phyloP scores from a whole-genome alignment of 176 grass and related monocot genomes.

The Hyparrhenia diplandra region DNA sequence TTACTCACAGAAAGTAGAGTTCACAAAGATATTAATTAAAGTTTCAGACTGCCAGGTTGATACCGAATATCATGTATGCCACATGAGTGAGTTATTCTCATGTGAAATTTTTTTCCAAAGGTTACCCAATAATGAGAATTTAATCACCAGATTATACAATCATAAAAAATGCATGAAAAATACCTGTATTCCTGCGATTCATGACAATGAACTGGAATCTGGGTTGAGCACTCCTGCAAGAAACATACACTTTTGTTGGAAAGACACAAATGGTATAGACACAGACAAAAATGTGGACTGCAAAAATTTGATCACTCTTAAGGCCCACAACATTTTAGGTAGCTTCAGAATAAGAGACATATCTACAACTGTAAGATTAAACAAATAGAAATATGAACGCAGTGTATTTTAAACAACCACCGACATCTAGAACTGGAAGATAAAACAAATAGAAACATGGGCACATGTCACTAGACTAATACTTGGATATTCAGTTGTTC shows the following conservation, averaged over 20 bases:
- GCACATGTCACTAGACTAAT: neutral
- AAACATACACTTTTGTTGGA: neutral
- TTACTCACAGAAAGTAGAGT: neutral
- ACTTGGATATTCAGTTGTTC: neutral
- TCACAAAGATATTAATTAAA: neutral
- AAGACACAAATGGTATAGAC: neutral
- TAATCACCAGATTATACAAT: neutral
- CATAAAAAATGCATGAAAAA: neutral
- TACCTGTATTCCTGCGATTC: slow-evolving; percentile 70
- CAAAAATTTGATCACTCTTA: neutral
- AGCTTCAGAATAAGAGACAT: neutral
- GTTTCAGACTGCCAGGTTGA: neutral
- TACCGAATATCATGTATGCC: neutral
- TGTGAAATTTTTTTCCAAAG: neutral
- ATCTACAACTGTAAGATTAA: neutral
- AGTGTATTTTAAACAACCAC: no score
- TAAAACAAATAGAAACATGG: neutral
- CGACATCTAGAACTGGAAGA: neutral
- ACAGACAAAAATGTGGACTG: neutral
- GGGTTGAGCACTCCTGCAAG: slow-evolving; percentile 51
- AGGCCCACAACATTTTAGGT: neutral
- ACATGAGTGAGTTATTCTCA: neutral
- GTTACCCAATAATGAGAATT: neutral
- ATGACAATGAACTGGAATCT: slow-evolving; percentile 72
- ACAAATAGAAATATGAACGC: slow-evolving; percentile 15